These are phyloP conservation scores for Trypanosoma caninum DNA, from an alignment of 208 protist species.

Conservation along the genomic window DNA sequence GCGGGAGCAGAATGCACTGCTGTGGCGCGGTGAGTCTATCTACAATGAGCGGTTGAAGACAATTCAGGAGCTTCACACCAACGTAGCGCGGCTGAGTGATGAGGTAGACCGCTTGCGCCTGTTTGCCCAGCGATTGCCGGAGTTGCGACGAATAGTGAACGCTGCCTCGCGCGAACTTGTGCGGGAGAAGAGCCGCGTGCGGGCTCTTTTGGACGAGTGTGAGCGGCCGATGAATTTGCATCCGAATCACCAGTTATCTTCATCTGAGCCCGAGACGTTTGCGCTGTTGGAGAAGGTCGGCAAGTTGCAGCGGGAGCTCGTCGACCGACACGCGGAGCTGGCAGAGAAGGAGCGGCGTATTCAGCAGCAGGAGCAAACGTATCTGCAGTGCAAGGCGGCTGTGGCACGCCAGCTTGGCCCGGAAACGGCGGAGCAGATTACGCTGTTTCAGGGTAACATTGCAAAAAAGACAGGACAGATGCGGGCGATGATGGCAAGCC, in stretches of 20 bases:
- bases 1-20: conserved; percentile 91
- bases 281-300: conserved; percentile 95
- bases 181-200: conserved; percentile 78
- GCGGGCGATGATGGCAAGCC: conserved; percentile 79
- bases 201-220: conserved; percentile 93
- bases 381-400: conserved; percentile 93
- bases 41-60: conserved; percentile 85
- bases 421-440: conserved; percentile 95
- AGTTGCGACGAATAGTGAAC: conserved; percentile 65
- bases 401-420: conserved; percentile 93
- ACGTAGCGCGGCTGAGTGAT: conserved; percentile 37
- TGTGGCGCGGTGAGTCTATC: conserved; percentile 93
- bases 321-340: conserved; percentile 93
- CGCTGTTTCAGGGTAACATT: conserved; percentile 90
- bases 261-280: conserved; percentile 92
- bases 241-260: conserved; percentile 94
- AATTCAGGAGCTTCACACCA: conserved; percentile 61
- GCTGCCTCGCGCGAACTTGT: conserved; percentile 56
- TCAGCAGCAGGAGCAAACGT: conserved; percentile 87
- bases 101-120: conserved; percentile 51
- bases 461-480: conserved; percentile 93
- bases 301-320: conserved; percentile 94
- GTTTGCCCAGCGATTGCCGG: conserved; percentile 52
- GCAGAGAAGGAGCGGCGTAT: conserved; percentile 92
- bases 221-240: conserved; percentile 96